These are phyloP conservation scores for Oxytropis ochrocephala DNA, from an alignment of 306 rosid genomes.

Conservation along the genomic window DNA sequence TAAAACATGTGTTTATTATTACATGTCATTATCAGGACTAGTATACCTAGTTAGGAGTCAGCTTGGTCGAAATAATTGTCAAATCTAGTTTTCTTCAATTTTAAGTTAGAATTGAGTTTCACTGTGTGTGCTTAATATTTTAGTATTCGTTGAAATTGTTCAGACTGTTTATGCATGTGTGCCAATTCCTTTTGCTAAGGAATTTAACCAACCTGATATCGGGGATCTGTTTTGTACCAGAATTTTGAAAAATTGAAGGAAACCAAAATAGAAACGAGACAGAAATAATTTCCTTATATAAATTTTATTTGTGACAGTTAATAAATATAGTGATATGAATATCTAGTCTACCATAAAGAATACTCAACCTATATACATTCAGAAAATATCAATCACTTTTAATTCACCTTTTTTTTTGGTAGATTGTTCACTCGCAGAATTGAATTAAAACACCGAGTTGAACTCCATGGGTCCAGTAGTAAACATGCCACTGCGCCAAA, in stretches of 20 bases:
- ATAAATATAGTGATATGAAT: no score
- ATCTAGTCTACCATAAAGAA: no score
- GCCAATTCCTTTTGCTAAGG: neutral
- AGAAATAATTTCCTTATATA: neutral
- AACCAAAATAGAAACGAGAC: neutral
- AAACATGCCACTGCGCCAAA: no score
- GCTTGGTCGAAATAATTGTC: neutral
- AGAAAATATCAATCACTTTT: no score
- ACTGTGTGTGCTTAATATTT: neutral
- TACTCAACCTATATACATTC: no score
- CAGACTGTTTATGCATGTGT: conserved; percentile 9
- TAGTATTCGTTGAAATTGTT: neutral
- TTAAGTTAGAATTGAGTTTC: neutral
- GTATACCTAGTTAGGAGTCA: conserved; percentile 18
- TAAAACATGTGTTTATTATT: conserved; percentile 16
- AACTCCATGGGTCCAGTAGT: no score
- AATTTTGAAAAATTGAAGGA: neutral
- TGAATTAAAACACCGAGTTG: no score
- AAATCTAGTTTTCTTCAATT: conserved; percentile 1
- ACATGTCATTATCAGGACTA: conserved; percentile 17
- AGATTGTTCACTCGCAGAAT: no score
- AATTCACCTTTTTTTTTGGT: no score
- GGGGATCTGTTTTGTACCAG: neutral
- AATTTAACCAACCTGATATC: conserved; percentile 8
- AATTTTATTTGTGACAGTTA: neutral